Evolutionary conservation across 1,139 yeast genomes (phyloP), one percentile per base, ranked within the genome.

Genomic region (Blastobotrys proliferans): DNA sequence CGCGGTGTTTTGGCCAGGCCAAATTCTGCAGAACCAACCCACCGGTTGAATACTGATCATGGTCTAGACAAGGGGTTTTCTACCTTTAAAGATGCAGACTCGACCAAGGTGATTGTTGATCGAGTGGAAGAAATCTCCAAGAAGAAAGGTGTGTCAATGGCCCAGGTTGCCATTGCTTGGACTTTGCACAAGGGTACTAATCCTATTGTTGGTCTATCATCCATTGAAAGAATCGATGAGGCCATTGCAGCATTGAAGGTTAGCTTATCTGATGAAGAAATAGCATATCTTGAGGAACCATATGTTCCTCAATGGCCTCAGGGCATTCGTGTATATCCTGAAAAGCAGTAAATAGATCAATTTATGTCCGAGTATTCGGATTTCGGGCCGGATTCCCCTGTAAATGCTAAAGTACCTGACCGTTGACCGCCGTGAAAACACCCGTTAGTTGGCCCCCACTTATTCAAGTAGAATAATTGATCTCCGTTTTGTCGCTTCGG

Each of bases 151-250:
- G 69, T 66, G 20, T 58, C 74, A 8, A 79, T 78, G 83, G 77
- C 82, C 0, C 63, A 64, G 17, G 60, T 79, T 9, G 68, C 83
- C 3, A 67, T 73, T 9, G 76, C 81, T 3, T 79, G 83, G 81
- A 68, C 68, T 3, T 47, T 77, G 9, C 47, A 65, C 35, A 78
- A 78, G 56, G 82, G 81, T 4, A 56, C 64, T n/a, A 46, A 57
- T 35, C 81, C 82, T 1, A 75, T 80, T 49, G 73, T 80, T 11
- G 86, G 85, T 0, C 56, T 80, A 43, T 71, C 63, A 49, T 70
- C 71, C 24, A 64, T 63, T 5, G 69, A 66, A 49, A 66, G 84
- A 50, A 70, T 80, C 22, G 76, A 74, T 21, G 83, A 79, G 51
- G 74, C 76, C 2, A 43, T 77, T 14, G 60, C 55, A 11, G 77